Evolutionary conservation across 2,329 filamentous ascomycete species (phyloP), one percentile per base, ranked within the genome.

Genomic region (Sporothrix euskadiensis): DNA sequence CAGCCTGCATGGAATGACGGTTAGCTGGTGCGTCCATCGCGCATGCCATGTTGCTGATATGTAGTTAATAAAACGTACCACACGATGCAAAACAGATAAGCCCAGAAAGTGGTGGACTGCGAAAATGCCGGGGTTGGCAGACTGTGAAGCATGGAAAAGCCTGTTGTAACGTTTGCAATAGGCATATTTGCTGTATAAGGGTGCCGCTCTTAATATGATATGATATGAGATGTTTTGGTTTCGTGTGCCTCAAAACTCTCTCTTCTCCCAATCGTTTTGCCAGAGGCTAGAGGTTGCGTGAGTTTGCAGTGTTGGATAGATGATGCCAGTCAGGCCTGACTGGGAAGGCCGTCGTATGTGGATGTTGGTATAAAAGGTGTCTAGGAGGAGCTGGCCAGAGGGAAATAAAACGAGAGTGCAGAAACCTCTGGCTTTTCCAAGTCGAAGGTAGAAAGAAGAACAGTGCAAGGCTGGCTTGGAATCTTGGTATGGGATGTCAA

Each of bases 1-100:
- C 75, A 95, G 79, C 89, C 94, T 97, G 69, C 22, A 44, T 14
- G 14, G 14, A 4, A 6, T 32, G 26, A 44, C 4, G 14, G 68
- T 73, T 26, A 59, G 66, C 26, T 32, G 26, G 26, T 7, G 10
- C 30, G 14, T 26, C 41, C 44, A 14, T 7, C 8, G 26, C 26
- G 26, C 26, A 19, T 9, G 2, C 44, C 19, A 12, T 14, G 44
- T 49, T 26, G 26, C 26, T 26, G 16, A 19, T 47, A 49, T 54
- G 1, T 14, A 49, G 32, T n/a, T 63, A 14, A 4, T 22, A 35
- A n/a, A 57, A 61, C 71, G 47, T 83, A 88, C 86, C 85, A 88
- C 49, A 87, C 78, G 41, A 81, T 77, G 78, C 76, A 83, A 74
- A 78, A 80, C 19, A 81, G 76, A 74, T 79, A 83, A 73, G 81